These are phyloP conservation scores for Conoideocrella luteorostrata DNA, from an alignment of 2,329 filamentous ascomycete genomes.

Conservation along the genomic window DNA sequence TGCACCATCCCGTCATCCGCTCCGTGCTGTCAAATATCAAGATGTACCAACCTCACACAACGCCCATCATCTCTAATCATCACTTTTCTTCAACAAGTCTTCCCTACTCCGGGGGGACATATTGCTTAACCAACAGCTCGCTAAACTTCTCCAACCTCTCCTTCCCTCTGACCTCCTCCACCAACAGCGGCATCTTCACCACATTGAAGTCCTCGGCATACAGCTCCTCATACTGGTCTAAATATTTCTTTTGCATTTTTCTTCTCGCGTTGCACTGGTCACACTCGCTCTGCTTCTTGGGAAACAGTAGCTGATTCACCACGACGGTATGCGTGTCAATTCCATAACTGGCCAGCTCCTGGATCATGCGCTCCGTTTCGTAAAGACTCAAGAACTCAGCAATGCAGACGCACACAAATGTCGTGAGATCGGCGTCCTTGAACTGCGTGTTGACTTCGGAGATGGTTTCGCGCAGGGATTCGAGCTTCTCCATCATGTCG, in stretches of 20 bases:
- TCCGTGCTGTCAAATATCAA: no score
- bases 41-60: no score
- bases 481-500: slow-evolving; percentile 92
- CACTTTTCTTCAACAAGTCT: slow-evolving; percentile 9
- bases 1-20: no score
- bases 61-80: no score
- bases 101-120: slow-evolving; percentile 59
- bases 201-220: slow-evolving; percentile 97
- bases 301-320: slow-evolving; percentile 95
- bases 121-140: slow-evolving; percentile 74
- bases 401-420: slow-evolving; percentile 97
- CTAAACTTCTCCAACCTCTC: slow-evolving; percentile 88
- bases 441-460: slow-evolving; percentile 95
- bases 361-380: slow-evolving; percentile 99
- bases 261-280: slow-evolving; percentile 91
- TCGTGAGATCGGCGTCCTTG: slow-evolving; percentile 92
- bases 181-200: slow-evolving; percentile 92
- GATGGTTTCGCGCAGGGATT: slow-evolving; percentile 87
- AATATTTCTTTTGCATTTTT: slow-evolving; percentile 99
- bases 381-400: slow-evolving; percentile 95
- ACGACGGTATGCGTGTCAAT: slow-evolving; percentile 98
- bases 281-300: slow-evolving; percentile 75
- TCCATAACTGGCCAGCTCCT: slow-evolving; percentile 85
- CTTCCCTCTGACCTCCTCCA: slow-evolving; percentile 93
- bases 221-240: slow-evolving; percentile 96